Base-by-base conservation (phyloP, 805 yeast genomes). In the Teunomyces panamensis region DNA sequence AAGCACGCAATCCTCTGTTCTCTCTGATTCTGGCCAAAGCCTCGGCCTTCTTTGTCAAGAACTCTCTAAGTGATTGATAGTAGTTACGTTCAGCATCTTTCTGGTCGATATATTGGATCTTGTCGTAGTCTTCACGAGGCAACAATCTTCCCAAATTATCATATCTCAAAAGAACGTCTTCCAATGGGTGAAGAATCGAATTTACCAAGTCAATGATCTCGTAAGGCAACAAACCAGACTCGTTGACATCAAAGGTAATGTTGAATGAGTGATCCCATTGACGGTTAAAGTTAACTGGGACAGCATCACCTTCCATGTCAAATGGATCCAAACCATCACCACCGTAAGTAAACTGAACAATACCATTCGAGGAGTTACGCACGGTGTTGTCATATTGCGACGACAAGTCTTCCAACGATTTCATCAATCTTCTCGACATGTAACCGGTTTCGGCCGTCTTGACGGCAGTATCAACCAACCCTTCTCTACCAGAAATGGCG, bases 401-500 rank as follows among this genome's bases (percentile, higher is more conserved):
- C 43, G 97, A 89, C 64, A 94, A 77, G 73, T 94, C 99, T 72
- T 94, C 99, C 58, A 94, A 74, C 5, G 98, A 94, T 68, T 92
- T 92, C 99, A 92, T 92, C 65, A 92, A 78, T 68, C 99, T 84
- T 70, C 99, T 87, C 20, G 98, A 92, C 95, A 92, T 92, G 71
- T 91, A 91, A 64, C 98, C 98, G 4, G 99, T 92, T 67, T 94
- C 99, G 3, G 99, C 99, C 30, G 99, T 94, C 69, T 94, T 94
- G 48, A 94, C 99, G 16, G 99, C 99, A 17, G 99, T 94, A 77
- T 94, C 99, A 49, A 94, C 98, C 66, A 94, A 77, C 71, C 99
- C 99, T 78, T 94, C 99, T 77, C 99, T 88, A 64, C 99, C 99
- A 2, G 98, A 91, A 74, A 94, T 94, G 52, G 99, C 98, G 67